These are phyloP conservation scores for Epichloe gansuensis DNA, from an alignment of 2,329 filamentous ascomycete species.

Conservation along the genomic window DNA sequence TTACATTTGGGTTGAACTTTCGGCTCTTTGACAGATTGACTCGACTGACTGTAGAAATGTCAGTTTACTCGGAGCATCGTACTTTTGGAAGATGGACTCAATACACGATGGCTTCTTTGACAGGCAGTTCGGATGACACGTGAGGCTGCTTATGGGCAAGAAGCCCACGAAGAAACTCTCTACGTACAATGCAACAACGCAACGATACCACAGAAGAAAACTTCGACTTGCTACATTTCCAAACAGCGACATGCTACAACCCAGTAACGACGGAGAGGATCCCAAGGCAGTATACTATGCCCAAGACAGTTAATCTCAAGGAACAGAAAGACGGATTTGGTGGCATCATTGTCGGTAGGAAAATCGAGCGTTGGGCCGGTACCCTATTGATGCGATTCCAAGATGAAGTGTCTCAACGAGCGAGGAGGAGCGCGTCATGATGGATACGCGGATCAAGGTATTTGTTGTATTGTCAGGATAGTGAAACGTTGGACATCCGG, in stretches of 20 bases:
- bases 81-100: constrained; percentile 31
- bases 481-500: constrained; percentile 19
- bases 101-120: constrained; percentile 25
- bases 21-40: background rate
- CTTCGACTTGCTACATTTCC: constrained; percentile 22
- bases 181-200: constrained; percentile 29
- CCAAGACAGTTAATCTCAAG: constrained; percentile 15
- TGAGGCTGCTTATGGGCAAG: constrained; percentile 30
- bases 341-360: constrained; percentile 26
- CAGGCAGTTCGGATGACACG: constrained; percentile 22
- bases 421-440: constrained; percentile 18
- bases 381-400: constrained; percentile 18
- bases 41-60: constrained; percentile 16
- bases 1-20: background rate
- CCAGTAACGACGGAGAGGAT: constrained; percentile 24
- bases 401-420: constrained; percentile 22
- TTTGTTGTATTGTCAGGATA: constrained; percentile 24
- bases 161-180: constrained; percentile 30
- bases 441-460: constrained; percentile 26
- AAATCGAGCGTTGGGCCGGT: constrained; percentile 26
- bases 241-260: constrained; percentile 32
- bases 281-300: constrained; percentile 23
- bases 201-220: constrained; percentile 22
- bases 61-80: constrained; percentile 29
- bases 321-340: constrained; percentile 29